Evolutionary conservation across 768 basidiomycete species (phyloP).

Genomic region (Astraeus odoratus): DNA sequence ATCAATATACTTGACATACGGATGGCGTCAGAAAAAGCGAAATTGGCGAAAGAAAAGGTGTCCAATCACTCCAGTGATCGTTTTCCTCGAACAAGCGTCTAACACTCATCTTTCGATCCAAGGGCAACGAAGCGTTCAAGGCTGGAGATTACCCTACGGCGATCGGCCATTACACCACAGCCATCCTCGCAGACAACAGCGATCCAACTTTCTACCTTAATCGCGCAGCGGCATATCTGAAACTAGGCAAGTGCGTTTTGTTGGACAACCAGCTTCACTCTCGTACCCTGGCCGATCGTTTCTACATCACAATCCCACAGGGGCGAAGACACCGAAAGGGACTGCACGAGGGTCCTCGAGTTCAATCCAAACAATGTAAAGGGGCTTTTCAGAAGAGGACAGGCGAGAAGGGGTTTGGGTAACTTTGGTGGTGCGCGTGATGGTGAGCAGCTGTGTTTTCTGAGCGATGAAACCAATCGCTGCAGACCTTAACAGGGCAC

Average conservation of each 20-base stretch:
- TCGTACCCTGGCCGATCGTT: constrained; percentile 1
- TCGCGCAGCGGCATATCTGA: constrained; percentile 87
- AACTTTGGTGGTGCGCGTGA: constrained; percentile 50
- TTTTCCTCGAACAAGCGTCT: too few species aligned
- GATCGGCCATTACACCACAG: constrained; percentile 81
- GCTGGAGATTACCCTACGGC: constrained; percentile 69
- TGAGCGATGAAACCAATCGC: constrained; percentile 2
- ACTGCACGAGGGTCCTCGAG: constrained; percentile 61
- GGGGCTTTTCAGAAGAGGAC: constrained; percentile 69
- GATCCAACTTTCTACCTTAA: constrained; percentile 84
- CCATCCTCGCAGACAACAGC: constrained; percentile 59
- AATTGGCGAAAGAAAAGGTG: constrained; percentile 28
- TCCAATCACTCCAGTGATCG: not conserved
- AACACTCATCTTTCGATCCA: not conserved
- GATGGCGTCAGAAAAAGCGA: constrained; percentile 32
- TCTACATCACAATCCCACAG: constrained; percentile 38
- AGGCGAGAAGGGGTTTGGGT: constrained; percentile 57
- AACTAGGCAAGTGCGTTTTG: constrained; percentile 84
- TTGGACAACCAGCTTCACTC: not conserved
- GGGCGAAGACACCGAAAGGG: constrained; percentile 72
- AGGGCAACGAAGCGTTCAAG: constrained; percentile 91
- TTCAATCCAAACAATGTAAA: constrained; percentile 63
- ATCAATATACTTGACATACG: not conserved
- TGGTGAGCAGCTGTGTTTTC: constrained; percentile 32
- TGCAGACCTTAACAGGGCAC: constrained; percentile 55